Evolutionary conservation across 148 eudicot species (phyloP).

Genomic region (Amaranthus cruentus): DNA sequence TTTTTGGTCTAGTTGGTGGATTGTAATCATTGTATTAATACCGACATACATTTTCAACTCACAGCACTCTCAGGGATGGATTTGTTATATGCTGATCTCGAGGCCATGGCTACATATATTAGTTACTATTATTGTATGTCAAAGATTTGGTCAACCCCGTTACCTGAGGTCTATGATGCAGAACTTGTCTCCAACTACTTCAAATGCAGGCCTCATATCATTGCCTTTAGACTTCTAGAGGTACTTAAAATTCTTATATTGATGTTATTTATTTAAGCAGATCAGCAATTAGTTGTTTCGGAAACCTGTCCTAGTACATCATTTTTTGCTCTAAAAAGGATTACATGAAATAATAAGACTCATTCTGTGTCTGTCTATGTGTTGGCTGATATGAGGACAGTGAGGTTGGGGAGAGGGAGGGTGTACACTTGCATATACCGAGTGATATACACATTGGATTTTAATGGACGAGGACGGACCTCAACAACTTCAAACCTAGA

Average conservation of each 20-base stretch:
- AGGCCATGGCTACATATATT: conserved; percentile 67
- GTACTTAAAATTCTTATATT: conserved; percentile 27
- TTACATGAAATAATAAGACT: neutral
- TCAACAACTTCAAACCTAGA: no score
- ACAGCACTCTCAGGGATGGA: conserved; percentile 82
- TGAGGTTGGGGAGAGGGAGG: neutral
- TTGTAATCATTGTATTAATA: neutral
- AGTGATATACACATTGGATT: no score
- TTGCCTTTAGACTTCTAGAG: conserved; percentile 85
- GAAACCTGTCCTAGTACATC: neutral
- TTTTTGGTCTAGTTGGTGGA: neutral
- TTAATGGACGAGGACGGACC: no score
- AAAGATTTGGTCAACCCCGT: conserved; percentile 81
- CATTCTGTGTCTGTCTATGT: neutral
- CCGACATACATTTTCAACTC: conserved; percentile 15
- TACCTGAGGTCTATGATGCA: conserved; percentile 83
- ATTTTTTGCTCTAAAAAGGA: neutral
- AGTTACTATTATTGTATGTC: conserved; percentile 55
- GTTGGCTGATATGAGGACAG: neutral
- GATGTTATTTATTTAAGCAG: neutral
- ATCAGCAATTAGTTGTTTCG: neutral
- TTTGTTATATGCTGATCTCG: conserved; percentile 72
- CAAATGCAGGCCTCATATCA: conserved; percentile 80
- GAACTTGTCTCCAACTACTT: conserved; percentile 67
- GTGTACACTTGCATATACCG: neutral